Percentiles rank a stretch among this genome's conserved stretches.
phyloP scores from a whole-genome alignment of 768 basidiomycete species.

The Hygrophorus pudorinus region DNA sequence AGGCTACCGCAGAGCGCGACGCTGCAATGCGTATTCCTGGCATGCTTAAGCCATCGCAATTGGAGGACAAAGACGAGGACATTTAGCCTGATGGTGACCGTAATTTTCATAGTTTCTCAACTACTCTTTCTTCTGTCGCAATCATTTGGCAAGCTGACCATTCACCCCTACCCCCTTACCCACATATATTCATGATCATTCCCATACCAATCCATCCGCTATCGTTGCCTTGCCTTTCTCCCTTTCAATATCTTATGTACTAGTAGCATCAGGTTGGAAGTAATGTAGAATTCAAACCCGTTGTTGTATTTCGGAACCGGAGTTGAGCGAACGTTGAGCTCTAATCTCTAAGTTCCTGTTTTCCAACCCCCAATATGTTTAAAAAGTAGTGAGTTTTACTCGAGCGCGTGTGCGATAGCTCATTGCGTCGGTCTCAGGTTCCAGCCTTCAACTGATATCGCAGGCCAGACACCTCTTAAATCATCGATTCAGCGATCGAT shows the following conservation, averaged over 20 bases:
- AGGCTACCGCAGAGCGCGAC: constrained; percentile 77
- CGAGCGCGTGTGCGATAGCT: neutral
- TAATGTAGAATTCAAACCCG: too few relatives aligned
- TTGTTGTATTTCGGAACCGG: too few relatives aligned
- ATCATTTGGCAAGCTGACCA: too few relatives aligned
- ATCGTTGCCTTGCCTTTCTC: neutral
- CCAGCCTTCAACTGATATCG: constrained; percentile 66
- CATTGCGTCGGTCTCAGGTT: constrained; percentile 41
- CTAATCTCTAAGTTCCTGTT: neutral
- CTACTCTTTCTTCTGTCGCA: neutral
- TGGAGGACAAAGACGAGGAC: constrained; percentile 61
- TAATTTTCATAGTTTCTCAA: neutral
- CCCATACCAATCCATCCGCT: neutral
- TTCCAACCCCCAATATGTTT: constrained; percentile 39
- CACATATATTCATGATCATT: too few relatives aligned
- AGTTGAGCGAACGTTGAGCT: too few relatives aligned
- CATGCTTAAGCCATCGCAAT: constrained; percentile 90
- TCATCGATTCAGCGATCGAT: constrained; percentile 89
- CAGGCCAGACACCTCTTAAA: constrained; percentile 86
- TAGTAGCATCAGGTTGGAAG: too few relatives aligned
- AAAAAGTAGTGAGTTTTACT: constrained; percentile 44
- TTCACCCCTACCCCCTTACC: too few relatives aligned
- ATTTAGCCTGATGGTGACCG: constrained; percentile 3
- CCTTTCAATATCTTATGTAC: too few relatives aligned
- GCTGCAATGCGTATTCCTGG: constrained; percentile 93